Percentiles rank a stretch among this genome's conserved stretches.
phyloP scores from a whole-genome alignment of 2,329 filamentous ascomycete species.

The Fusarium newnesense region DNA sequence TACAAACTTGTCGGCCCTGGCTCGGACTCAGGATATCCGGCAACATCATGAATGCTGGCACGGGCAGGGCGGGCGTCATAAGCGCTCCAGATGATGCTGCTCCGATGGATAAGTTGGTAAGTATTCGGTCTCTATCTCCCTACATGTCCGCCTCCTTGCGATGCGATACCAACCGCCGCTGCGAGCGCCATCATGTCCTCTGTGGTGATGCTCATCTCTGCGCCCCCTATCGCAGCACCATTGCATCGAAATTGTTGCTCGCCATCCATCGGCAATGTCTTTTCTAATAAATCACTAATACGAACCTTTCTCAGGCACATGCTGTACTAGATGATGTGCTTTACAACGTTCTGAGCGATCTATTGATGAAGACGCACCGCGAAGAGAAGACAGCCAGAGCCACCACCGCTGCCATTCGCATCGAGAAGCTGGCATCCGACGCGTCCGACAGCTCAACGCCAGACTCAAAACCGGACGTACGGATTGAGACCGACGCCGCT shows the following conservation, averaged over 20 bases:
- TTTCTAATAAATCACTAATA: slow-evolving; percentile 27
- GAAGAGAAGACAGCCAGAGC: slow-evolving; percentile 81
- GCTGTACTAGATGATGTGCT: slow-evolving; percentile 78
- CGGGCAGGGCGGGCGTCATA: slow-evolving; percentile 68
- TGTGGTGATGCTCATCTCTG: slow-evolving; percentile 13
- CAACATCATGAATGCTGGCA: slow-evolving; percentile 54
- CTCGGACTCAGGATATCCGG: slow-evolving; percentile 39
- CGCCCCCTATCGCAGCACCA: slow-evolving; percentile 19
- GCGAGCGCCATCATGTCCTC: slow-evolving; percentile 16
- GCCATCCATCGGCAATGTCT: not conserved
- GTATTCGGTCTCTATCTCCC: slow-evolving; percentile 42
- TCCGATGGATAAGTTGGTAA: slow-evolving; percentile 69
- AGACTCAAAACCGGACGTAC: slow-evolving; percentile 66
- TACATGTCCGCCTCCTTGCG: slow-evolving; percentile 22
- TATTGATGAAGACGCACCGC: slow-evolving; percentile 78
- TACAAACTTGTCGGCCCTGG: slow-evolving; percentile 40
- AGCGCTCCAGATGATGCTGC: slow-evolving; percentile 62
- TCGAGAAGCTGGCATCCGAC: slow-evolving; percentile 70
- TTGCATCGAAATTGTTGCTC: slow-evolving; percentile 1
- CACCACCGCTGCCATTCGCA: slow-evolving; percentile 70
- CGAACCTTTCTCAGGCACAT: slow-evolving; percentile 60
- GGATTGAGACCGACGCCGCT: slow-evolving; percentile 73
- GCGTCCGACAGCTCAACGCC: slow-evolving; percentile 63
- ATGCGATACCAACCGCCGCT: slow-evolving; percentile 9
- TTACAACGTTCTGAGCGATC: slow-evolving; percentile 80